Base-by-base conservation (phyloP, 345 rosid species). In the Arabis hirsuta region DNA sequence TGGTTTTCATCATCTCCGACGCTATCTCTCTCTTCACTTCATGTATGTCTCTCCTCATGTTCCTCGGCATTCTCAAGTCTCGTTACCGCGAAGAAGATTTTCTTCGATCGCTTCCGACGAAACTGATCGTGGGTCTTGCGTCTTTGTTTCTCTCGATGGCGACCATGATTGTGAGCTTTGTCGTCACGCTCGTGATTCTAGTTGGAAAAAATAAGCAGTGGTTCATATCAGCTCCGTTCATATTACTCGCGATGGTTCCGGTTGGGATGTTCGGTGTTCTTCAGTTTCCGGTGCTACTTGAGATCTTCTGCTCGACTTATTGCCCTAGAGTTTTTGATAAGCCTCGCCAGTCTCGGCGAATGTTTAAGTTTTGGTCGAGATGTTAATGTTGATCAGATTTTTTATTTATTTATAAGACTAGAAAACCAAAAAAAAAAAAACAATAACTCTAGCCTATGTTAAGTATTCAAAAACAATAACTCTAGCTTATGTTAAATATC, bases 271-370 rank as follows among this genome's bases (percentile, higher is more conserved):
- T 85, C 58, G 86, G 84, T 50, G 73, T 83, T 36, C 60, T 83
- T 57, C 90, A 89, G 65, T 89, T 89, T 65, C 96, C 96, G 51
- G 45, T 89, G 4, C 82, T 89, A 4, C 79, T 82, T 38, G 92
- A 89, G 82, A 87, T 89, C 64, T 85, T 85, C 74, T 38, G 53
- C 20, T 78, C 89, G 9, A 89, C 90, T 20, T 87, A 84, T 52
- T 87, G 79, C 13, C 90, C 85, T 61, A 87, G 78, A 20, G 82
- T 89, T 62, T 86, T 88, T 47, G 73, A 88, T 71, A 88, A 81
- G 76, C 86, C 88, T 6, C 60, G 52, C 62, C 43, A 67, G 50
- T 34, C 68, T 6, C 24, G 29, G 6, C 51, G 57, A 44, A 34
- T 6, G 34, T 68, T 53, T 68, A 75, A 53, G 58, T 19, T 26